Evolutionary conservation across 2,329 filamentous ascomycete species (phyloP).

Genomic region (Sporothrix phasma): DNA sequence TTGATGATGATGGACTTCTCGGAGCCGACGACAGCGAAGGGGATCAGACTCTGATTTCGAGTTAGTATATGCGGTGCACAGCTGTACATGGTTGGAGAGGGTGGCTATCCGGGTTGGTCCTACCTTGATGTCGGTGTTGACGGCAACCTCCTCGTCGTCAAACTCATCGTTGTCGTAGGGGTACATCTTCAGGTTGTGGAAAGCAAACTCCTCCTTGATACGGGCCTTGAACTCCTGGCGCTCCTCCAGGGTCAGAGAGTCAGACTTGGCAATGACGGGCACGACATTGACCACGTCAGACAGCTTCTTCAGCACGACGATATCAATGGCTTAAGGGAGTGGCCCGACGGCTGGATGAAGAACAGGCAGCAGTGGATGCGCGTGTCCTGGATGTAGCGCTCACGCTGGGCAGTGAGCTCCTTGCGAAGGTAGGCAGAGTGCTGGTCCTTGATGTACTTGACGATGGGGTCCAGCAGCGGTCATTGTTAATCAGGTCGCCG

Average conservation of each 20-base stretch:
- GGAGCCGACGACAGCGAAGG: constrained; percentile 94
- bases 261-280: constrained; percentile 96
- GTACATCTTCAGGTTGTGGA: constrained; percentile 99
- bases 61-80: not conserved
- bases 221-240: constrained; percentile 93
- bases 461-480: constrained; percentile 99
- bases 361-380: constrained; percentile 99
- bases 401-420: constrained; percentile 96
- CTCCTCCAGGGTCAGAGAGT: constrained; percentile 92
- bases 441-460: constrained; percentile 99
- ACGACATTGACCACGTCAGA: constrained; percentile 99
- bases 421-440: constrained; percentile 98
- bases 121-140: constrained; percentile 97
- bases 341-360: constrained; percentile 97
- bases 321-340: constrained; percentile 98
- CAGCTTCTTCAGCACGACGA: constrained; percentile 98
- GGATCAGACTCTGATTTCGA: constrained; percentile 65
- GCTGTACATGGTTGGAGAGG: not conserved
- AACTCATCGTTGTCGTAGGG: constrained; percentile 99
- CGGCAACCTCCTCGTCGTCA: constrained; percentile 86
- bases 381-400: constrained; percentile 98
- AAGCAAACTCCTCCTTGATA: constrained; percentile 99
- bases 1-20: constrained; percentile 97
- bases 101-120: constrained; percentile 20
- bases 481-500: constrained; percentile 98